These are phyloP conservation scores for Leishmania tropica DNA, from an alignment of 208 protist species.

Conservation along the genomic window DNA sequence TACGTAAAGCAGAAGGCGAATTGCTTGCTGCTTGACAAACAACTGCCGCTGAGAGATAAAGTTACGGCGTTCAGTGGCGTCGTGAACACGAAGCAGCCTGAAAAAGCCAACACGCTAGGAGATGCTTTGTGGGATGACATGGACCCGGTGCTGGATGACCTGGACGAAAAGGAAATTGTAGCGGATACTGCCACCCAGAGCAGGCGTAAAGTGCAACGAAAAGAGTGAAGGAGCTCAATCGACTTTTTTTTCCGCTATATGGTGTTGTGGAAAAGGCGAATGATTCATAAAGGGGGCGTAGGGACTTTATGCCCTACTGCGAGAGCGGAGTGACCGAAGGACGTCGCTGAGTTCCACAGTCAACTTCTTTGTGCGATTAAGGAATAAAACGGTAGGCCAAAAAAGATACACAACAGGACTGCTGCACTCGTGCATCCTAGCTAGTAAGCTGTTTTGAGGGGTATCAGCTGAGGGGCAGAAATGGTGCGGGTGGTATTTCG, in stretches of 20 bases:
- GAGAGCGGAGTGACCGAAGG: neutral
- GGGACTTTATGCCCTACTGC: neutral
- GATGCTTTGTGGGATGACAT: constrained; percentile 87
- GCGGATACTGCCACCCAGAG: neutral
- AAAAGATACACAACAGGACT: neutral
- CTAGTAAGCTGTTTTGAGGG: too few species aligned
- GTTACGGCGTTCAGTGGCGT: constrained; percentile 64
- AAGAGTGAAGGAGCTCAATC: neutral
- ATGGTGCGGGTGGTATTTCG: too few species aligned
- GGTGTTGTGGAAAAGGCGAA: neutral
- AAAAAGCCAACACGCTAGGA: constrained; percentile 58
- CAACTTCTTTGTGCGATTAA: neutral
- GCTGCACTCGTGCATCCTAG: neutral
- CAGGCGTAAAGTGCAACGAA: constrained; percentile 9
- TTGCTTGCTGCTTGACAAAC: constrained; percentile 69
- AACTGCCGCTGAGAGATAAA: constrained; percentile 64
- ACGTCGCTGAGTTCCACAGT: neutral
- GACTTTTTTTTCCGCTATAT: neutral
- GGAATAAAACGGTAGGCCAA: neutral
- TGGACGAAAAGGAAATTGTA: constrained; percentile 33
- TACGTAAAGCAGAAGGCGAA: constrained; percentile 78
- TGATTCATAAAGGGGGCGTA: neutral
- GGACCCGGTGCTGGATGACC: constrained; percentile 80
- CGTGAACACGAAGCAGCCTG: constrained; percentile 70
- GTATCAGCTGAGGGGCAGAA: too few species aligned